Percentiles rank a stretch among this genome's conserved stretches.
Conservation (phyloP, 169 alveolate genomes). For the Plasmodium gonderi region DNA sequence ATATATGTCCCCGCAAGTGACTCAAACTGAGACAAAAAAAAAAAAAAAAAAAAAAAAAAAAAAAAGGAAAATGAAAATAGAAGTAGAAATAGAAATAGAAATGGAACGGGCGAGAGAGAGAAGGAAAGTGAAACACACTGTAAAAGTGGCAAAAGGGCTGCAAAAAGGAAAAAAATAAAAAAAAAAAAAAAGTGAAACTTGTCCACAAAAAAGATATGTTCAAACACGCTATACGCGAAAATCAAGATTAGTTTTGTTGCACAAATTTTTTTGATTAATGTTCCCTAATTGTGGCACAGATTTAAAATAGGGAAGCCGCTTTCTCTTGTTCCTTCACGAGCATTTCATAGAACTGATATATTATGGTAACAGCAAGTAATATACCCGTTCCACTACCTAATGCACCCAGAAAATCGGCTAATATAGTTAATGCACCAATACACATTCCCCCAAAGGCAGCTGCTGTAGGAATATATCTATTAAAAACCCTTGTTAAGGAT, state of each 20-base stretch:
- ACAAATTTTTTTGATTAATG: background rate
- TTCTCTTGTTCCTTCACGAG: constrained; percentile 96
- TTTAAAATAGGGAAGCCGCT: constrained; percentile 88
- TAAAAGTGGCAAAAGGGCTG: background rate
- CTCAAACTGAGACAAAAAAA: no score
- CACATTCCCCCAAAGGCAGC: constrained; percentile 99
- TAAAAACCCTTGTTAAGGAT: constrained; percentile 84
- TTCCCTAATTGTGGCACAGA: no score
- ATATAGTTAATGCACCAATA: constrained; percentile 98
- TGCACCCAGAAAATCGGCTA: constrained; percentile 99
- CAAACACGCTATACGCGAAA: background rate
- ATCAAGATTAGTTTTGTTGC: background rate
- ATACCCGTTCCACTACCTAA: constrained; percentile 99
- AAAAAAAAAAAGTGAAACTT: background rate
- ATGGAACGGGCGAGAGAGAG: no score
- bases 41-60: background rate
- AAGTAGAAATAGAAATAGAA: no score
- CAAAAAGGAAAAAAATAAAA: background rate
- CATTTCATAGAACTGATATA: constrained; percentile 98
- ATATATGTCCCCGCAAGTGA: no score
- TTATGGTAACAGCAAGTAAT: constrained; percentile 98
- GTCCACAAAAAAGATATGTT: background rate
- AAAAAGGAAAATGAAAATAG: background rate
- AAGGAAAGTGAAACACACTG: no score
- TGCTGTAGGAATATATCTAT: constrained; percentile 98